Base-by-base conservation (phyloP, 2,329 filamentous ascomycete genomes). In the Talaromyces piceae region DNA sequence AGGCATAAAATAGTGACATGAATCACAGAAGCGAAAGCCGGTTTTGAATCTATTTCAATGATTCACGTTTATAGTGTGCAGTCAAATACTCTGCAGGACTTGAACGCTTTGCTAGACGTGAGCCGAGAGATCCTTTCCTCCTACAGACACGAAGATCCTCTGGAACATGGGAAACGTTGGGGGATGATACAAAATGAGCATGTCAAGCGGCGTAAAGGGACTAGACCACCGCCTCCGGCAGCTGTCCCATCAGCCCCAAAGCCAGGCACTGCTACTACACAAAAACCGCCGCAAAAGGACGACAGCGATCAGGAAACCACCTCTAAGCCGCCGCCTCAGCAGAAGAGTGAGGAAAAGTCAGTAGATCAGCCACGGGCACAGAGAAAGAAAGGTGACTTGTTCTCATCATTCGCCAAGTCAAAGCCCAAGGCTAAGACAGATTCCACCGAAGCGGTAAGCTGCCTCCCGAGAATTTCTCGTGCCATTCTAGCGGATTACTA, bases 41-140 rank as follows among this genome's bases (percentile, higher is more conserved):
- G 80, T 13, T 94, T 91, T 58, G 77, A 86, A 45, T 74, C 81
- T n/a, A 81, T 95, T 49, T 78, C 77, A 0, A 87, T 88, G 0
- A 84, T 95, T 54, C 89, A 96, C 60, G 73, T 97, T 41, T 97
- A 97, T 72, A 95, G 90, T 61, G 64, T 97, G 16, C 83, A 87
- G 39, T 78, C 87, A 1, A 78, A 82, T 31, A 78, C 83, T 1
- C 73, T 90, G 13, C 85, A 84, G 67, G 84, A 91, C 62, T 69
- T 93, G 16, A 81, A 88, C 59, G 67, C 84, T 1, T 73, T 96
- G 33, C 81, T 84, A 3, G 84, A 93, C 50, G 80, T 83, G 33
- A 81, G 82, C 39, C 78, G 81, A 23, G 80, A 87, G 54, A 73
- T 87, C 8, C 70, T 77, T 16, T 74, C 75, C 6, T 73, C 83